These are phyloP conservation scores for Parsonsia alboflavescens DNA, from an alignment of 257 asterid species.

Conservation along the genomic window DNA sequence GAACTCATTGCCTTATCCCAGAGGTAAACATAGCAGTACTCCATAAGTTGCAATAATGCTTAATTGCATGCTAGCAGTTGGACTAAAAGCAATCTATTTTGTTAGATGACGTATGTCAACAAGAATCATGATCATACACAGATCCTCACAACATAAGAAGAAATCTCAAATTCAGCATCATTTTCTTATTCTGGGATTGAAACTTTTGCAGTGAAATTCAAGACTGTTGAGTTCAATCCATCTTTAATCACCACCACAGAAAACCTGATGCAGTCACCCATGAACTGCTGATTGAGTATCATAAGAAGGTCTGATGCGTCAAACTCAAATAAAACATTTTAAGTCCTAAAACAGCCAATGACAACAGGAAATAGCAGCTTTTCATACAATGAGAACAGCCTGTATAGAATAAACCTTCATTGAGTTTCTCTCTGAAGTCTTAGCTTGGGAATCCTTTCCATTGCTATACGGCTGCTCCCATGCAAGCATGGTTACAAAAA, in stretches of 20 bases:
- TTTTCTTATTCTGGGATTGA: not conserved
- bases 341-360: not conserved
- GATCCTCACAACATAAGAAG: not conserved
- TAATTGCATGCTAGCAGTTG: too few relatives aligned
- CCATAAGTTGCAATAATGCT: not conserved
- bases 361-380: not conserved
- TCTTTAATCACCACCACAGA: not conserved
- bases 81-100: not conserved
- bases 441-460: constrained; percentile 31
- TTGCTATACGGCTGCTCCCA: constrained; percentile 83
- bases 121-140: not conserved
- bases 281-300: not conserved
- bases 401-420: constrained; percentile 47
- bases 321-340: not conserved
- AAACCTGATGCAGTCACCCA: not conserved
- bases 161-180: not conserved
- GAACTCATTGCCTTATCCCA: too few relatives aligned
- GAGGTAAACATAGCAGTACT: too few relatives aligned
- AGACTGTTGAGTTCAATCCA: not conserved
- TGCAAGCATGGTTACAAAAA: constrained; percentile 88
- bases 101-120: not conserved
- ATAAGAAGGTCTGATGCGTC: not conserved
- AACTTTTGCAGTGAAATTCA: not conserved
- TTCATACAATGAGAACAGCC: not conserved
- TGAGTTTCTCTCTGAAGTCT: constrained; percentile 38